Evolutionary conservation across 1,139 yeast genomes (phyloP), one percentile per base, ranked within the genome.

Genomic region (Suhomyces taliae): DNA sequence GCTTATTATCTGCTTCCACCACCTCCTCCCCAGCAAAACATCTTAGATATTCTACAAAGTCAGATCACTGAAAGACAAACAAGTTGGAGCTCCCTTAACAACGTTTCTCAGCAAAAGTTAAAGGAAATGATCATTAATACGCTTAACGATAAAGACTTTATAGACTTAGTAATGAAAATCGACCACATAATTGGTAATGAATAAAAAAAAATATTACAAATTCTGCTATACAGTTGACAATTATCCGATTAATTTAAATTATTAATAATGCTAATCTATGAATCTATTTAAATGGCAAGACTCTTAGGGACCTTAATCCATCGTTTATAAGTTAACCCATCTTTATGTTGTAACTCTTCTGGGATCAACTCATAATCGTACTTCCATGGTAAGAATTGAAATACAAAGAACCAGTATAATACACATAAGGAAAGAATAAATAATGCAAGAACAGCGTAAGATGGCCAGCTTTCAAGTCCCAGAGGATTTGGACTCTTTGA

Each of bases 321-420:
- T 47, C 67, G 62, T 53, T 79, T 81, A 7, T 82, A 70, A 2
- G 67, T 67, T 41, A 83, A 62, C 0, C 89, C 89, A 61, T 84
- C 89, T 1, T 69, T 70, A 40, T 78, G 66, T 39, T 64, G 67
- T 11, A 62, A 54, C 2, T 65, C 69, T 48, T 71, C 76, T 11
- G 73, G 64, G 3, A 66, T 59, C 36, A 83, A 59, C 8, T 64
- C 61, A 53, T 83, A 83, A 0, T 67, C 63, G 12, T 74, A 70
- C 1, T 70, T 9, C 56, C 63, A 59, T 0, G 88, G 87, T 9
- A 74, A 53, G 1, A 76, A 38, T 26, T 60, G 62, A 53, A 82
- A 83, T 59, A 67, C 74, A 15, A 74, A 36, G 5, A 65, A 60
- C 88, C 88, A 83, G 55, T 73, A 81, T 0, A 62, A 10, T 19